Percentiles rank a stretch among this genome's conserved stretches.
These are phyloP conservation scores for Cordyceps cateniannulata DNA, from an alignment of 2,329 filamentous ascomycete genomes.

Conservation along the genomic window DNA sequence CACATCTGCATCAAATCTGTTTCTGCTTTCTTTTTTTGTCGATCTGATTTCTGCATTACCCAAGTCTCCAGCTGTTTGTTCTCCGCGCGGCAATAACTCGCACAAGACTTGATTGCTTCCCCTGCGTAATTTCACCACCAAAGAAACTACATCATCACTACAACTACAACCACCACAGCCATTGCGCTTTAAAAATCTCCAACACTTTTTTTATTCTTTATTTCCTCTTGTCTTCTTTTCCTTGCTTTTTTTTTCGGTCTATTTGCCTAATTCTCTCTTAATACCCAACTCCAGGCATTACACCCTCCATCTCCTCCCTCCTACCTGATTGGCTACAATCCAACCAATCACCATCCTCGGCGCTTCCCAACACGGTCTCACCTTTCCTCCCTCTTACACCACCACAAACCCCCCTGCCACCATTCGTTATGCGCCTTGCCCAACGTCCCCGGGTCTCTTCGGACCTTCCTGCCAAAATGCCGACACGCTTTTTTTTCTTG, in stretches of 20 bases:
- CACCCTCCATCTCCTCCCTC: neutral
- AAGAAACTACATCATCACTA: neutral
- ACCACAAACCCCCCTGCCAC: neutral
- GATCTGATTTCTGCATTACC: neutral
- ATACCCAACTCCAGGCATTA: neutral
- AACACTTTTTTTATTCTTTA: neutral
- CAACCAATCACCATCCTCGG: neutral
- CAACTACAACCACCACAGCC: neutral
- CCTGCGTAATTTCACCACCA: neutral
- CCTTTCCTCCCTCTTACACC: neutral
- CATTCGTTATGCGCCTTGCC: neutral
- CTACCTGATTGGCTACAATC: neutral
- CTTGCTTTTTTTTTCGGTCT: neutral
- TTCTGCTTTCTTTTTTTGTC: neutral
- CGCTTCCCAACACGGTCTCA: constrained; percentile 7
- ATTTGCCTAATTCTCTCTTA: neutral
- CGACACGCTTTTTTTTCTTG: neutral
- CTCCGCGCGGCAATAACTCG: neutral
- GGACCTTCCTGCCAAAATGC: neutral
- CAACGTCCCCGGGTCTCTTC: too few relatives aligned
- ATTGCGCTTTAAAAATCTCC: neutral
- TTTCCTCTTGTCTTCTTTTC: neutral
- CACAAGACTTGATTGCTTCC: neutral
- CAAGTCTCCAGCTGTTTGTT: neutral
- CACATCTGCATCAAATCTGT: neutral